These are phyloP conservation scores for Glonium stellatum DNA, from an alignment of 495 filamentous ascomycete genomes.

Conservation along the genomic window DNA sequence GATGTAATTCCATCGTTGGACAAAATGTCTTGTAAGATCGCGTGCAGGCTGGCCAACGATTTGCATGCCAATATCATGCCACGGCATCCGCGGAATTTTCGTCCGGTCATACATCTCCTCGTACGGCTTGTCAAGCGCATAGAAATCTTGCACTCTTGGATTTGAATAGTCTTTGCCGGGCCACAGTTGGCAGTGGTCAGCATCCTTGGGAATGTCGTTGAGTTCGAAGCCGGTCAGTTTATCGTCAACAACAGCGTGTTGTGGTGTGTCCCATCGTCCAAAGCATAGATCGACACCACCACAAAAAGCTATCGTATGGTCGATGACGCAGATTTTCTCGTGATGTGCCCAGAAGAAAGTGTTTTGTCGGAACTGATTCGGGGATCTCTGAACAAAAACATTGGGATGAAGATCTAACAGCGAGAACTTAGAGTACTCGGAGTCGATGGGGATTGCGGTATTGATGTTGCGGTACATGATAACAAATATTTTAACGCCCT, in stretches of 20 bases:
- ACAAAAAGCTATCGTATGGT: conserved; percentile 93
- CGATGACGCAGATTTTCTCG: conserved; percentile 92
- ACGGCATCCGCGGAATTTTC: conserved; percentile 87
- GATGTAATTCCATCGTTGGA: conserved; percentile 99
- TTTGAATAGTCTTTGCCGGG: conserved; percentile 99
- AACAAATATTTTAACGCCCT: conserved; percentile 96
- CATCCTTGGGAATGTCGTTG: conserved; percentile 68
- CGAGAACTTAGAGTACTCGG: conserved; percentile 97
- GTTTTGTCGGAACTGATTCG: conserved; percentile 96
- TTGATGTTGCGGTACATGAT: conserved; percentile 99
- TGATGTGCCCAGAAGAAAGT: conserved; percentile 99
- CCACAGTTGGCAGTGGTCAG: conserved; percentile 93
- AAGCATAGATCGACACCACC: conserved; percentile 97
- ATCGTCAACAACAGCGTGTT: conserved; percentile 85
- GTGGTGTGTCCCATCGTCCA: conserved; percentile 92
- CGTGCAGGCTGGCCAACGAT: conserved; percentile 92
- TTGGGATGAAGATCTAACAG: conserved; percentile 94
- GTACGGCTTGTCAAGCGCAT: conserved; percentile 86
- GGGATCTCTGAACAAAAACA: conserved; percentile 89
- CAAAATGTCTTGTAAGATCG: conserved; percentile 92
- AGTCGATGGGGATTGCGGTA: conserved; percentile 94
- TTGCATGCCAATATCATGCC: conserved; percentile 99
- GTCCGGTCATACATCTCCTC: conserved; percentile 98
- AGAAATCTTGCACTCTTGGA: conserved; percentile 91
- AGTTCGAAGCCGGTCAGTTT: conserved; percentile 92